These are phyloP conservation scores for Metschnikowia koreensis DNA, from an alignment of 805 yeast genomes.

Conservation along the genomic window DNA sequence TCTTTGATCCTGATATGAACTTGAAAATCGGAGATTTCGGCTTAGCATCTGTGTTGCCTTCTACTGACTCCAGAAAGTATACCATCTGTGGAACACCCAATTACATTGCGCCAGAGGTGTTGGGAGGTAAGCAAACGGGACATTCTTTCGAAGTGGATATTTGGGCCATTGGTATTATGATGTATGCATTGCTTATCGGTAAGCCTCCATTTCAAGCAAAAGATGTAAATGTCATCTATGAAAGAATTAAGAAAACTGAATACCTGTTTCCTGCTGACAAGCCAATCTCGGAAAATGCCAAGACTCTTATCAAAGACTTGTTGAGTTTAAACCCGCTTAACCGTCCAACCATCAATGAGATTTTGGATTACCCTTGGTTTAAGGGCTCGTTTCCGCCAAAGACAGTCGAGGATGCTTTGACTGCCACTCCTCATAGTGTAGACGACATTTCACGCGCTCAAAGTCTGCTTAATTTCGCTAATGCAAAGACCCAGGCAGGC, in stretches of 20 bases:
- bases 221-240: conserved; percentile 89
- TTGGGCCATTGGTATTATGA: conserved; percentile 97
- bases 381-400: conserved; percentile 77
- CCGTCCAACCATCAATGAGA: conserved; percentile 79
- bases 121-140: conserved; percentile 82
- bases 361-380: conserved; percentile 84
- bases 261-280: conserved; percentile 72
- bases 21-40: conserved; percentile 98
- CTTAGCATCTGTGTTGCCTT: conserved; percentile 87
- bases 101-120: conserved; percentile 96
- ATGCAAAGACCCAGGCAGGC: conserved; percentile 64
- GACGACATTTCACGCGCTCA: conserved; percentile 54
- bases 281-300: conserved; percentile 71
- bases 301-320: conserved; percentile 65
- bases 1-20: conserved; percentile 91
- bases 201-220: conserved; percentile 98
- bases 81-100: conserved; percentile 99
- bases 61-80: conserved; percentile 67
- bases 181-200: conserved; percentile 88
- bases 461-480: conserved; percentile 64
- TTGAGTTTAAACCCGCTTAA: conserved; percentile 73
- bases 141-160: conserved; percentile 94
- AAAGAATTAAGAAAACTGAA: conserved; percentile 81
- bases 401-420: conserved; percentile 61
- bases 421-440: conserved; percentile 58